phyloP scores from a whole-genome alignment of 2,329 filamentous ascomycete species.

The Aspergillus costaricaensis region DNA sequence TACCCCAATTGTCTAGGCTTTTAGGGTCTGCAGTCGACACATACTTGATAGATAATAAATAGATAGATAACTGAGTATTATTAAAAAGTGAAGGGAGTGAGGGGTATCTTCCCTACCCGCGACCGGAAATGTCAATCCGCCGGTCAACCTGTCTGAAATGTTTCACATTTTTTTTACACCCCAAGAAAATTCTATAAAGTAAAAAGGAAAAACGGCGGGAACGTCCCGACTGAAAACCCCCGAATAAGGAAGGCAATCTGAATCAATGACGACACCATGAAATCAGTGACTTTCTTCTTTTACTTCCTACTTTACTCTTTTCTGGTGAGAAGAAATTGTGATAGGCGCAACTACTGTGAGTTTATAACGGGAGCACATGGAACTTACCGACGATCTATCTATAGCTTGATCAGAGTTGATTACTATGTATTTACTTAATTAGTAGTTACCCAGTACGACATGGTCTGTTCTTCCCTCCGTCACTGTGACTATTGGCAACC shows the following conservation, averaged over 20 bases:
- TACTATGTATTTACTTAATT: too few species aligned
- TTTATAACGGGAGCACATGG: background rate
- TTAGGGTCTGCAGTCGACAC: background rate
- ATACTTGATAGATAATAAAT: background rate
- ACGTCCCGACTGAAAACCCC: background rate
- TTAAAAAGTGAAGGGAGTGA: background rate
- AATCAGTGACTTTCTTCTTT: background rate
- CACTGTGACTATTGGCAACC: conserved; percentile 3
- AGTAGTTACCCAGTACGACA: background rate
- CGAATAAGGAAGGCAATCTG: background rate
- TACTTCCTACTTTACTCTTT: too few species aligned
- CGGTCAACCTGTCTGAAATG: background rate
- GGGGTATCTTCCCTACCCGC: background rate
- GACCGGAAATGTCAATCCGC: background rate
- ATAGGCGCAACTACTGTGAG: background rate
- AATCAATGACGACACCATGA: conserved; percentile 5
- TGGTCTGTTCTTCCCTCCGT: conserved; percentile 8
- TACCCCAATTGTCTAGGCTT: background rate
- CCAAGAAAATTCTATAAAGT: background rate
- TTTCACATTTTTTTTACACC: background rate
- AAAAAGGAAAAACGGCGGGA: background rate
- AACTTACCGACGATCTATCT: background rate
- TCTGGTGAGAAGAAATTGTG: background rate
- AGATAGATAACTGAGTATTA: too few species aligned
- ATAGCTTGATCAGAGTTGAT: background rate